Conservation (phyloP, 352 stramenopile species). For the Globisporangium apiculatum region DNA sequence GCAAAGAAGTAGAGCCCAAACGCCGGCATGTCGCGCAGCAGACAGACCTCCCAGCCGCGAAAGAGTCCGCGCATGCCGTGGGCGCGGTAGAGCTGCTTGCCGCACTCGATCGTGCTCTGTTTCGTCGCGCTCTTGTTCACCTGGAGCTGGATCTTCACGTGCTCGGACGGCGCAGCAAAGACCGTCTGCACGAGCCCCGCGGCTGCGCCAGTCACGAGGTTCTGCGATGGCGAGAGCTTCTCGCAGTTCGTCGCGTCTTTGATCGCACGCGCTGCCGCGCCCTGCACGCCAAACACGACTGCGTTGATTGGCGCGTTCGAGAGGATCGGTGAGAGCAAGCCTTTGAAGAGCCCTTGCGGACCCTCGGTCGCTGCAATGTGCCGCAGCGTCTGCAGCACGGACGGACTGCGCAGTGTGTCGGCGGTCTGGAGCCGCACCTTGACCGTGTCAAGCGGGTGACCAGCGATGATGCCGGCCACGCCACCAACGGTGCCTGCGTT, state of each 20-base stretch:
- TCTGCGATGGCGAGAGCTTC: slow-evolving; percentile 27
- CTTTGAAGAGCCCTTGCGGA: slow-evolving; percentile 61
- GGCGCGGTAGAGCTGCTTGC: slow-evolving; percentile 25
- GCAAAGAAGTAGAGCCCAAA: slow-evolving; percentile 80
- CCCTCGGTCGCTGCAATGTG: slow-evolving; percentile 54
- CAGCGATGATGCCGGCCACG: slow-evolving; percentile 67
- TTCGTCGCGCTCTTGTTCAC: slow-evolving; percentile 38
- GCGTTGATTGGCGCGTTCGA: slow-evolving; percentile 85
- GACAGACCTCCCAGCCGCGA: slow-evolving; percentile 58
- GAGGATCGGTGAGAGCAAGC: slow-evolving; percentile 67
- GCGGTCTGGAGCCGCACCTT: slow-evolving; percentile 81
- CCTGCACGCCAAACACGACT: slow-evolving; percentile 76
- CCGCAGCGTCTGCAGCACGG: slow-evolving; percentile 40
- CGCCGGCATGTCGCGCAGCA: slow-evolving; percentile 67
- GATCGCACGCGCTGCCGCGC: slow-evolving; percentile 38
- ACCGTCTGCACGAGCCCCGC: slow-evolving; percentile 62
- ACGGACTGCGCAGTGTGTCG: slow-evolving; percentile 16
- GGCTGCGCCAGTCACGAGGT: slow-evolving; percentile 51
- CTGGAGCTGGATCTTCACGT: slow-evolving; percentile 83
- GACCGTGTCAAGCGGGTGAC: slow-evolving; percentile 82
- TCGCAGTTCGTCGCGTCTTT: slow-evolving; percentile 24
- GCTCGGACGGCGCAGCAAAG: slow-evolving; percentile 65
- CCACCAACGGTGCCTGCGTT: slow-evolving; percentile 78
- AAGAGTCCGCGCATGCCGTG: slow-evolving; percentile 47
- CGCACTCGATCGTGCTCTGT: slow-evolving; percentile 48